Evolutionary conservation across 495 filamentous ascomycete genomes (phyloP).

Genomic region (Pyrenopolyporus hunteri): DNA sequence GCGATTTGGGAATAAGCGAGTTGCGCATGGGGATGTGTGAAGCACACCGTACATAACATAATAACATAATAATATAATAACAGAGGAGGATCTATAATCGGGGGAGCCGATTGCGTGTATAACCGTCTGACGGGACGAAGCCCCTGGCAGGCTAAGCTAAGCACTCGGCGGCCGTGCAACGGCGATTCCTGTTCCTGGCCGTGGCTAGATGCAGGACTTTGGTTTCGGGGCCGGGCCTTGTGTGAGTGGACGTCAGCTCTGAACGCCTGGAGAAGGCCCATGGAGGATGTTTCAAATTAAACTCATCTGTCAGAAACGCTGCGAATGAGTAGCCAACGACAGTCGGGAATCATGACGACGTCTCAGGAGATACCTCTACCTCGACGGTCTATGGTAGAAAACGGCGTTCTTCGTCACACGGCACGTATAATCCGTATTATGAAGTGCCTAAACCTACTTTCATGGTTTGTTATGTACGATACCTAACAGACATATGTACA

Average conservation of each 20-base stretch:
- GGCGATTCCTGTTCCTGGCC: constrained; percentile 12
- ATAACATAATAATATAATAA: no score
- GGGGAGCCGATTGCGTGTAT: constrained; percentile 10
- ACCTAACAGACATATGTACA: no score
- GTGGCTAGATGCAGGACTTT: constrained; percentile 14
- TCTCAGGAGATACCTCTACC: constrained; percentile 9
- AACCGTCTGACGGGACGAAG: constrained; percentile 3
- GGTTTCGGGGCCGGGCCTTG: constrained; percentile 15
- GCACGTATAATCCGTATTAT: neutral
- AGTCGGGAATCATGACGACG: neutral
- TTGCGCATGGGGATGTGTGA: neutral
- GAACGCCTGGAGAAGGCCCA: neutral
- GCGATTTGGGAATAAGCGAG: constrained; percentile 10
- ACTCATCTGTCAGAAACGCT: neutral
- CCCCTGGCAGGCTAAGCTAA: neutral
- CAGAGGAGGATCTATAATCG: neutral
- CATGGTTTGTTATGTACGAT: neutral
- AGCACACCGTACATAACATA: no score
- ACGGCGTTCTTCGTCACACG: neutral
- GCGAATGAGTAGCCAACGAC: neutral
- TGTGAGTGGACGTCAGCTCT: no score
- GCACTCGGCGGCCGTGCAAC: neutral
- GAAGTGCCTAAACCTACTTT: no score
- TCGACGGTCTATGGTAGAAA: neutral
- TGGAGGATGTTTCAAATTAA: constrained; percentile 16